phyloP scores from a whole-genome alignment of 129 eudicot species.

The carrot (Daucus carota) region DH1_v3.0 NC_030383.2:46317501-46318000 shows the following conservation, averaged over 20 bases:
- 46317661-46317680: no score
- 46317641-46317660: no score
- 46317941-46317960: constrained; percentile 13
- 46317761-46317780: constrained; percentile 1
- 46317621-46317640: no score
- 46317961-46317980: constrained; percentile 18
- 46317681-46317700: neutral
- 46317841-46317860: constrained; percentile 36
- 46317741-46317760: neutral
- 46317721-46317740: neutral
- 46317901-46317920: constrained; percentile 2
- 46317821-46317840: constrained; percentile 3
- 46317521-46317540: no score
- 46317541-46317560: no score
- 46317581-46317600: no score
- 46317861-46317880: constrained; percentile 23
- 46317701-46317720: constrained; percentile 4
- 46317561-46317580: no score
- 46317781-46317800: neutral
- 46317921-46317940: constrained; percentile 24
- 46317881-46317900: constrained; percentile 18
- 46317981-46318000: constrained; percentile 21
- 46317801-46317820: neutral
- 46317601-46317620: no score
- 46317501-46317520: no score